Base-by-base conservation (phyloP, 257 asterid species). In the Salvia rosmarinus region DNA sequence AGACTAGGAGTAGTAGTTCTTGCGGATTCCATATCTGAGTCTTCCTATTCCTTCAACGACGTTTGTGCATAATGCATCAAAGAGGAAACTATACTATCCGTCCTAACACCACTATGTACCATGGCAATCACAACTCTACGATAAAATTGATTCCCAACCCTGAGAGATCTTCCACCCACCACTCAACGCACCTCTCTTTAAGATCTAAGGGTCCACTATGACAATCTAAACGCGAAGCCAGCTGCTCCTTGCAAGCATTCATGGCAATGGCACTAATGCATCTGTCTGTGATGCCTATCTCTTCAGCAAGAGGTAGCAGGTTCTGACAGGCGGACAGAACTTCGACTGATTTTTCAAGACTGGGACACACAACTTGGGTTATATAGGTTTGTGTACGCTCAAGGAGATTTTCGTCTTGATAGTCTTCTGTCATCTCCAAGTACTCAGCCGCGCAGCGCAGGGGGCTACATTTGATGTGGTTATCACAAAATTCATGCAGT, bases 161-260 rank as follows among this genome's bases (percentile, higher is more conserved):
- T 0, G 86, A 77, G 3, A 86, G 85, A 64, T 86, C 90, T 69
- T 84, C 92, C 9, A 82, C 80, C 96, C 96, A 88, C 92, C 96
- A 88, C 62, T 86, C 91, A 25, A 25, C 30, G 30, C 30, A 25
- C 30, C 30, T 25, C 30, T 25, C 30, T 25, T 25, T 25, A 25
- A 25, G 30, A 25, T 79, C 87, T 28, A 74, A 34, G 0, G 80
- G 57, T 42, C 81, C 83, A 73, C 83, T 66, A 14, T 68, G 70
- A 67, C 81, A 79, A 57, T 85, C 90, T 28, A 85, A 47, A 69
- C 75, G 78, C 6, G 89, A 79, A 14, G 65, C 86, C 68, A 86
- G 76, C 83, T 88, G 89, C 66, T 90, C 95, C 54, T 82, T 77
- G n/a, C 88, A 75, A 21, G 89, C 91, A 51, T 68, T 74, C 64